Conservation (phyloP, 2,329 filamentous ascomycete genomes). For the Fusarium sp. region DNA sequence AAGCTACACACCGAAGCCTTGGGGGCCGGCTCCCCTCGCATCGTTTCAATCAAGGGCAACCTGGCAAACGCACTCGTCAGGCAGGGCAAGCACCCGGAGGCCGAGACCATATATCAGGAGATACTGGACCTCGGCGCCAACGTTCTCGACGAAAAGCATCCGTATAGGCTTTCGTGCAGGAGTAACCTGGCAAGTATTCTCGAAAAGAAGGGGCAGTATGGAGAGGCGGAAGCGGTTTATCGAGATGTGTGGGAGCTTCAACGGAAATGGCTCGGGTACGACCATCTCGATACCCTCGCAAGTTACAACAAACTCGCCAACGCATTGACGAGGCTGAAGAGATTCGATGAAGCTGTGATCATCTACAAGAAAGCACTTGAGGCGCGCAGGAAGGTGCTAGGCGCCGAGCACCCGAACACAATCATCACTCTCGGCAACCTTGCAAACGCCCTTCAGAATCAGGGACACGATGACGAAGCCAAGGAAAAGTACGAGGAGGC, state of each 20-base stretch:
- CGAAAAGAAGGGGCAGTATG: not conserved
- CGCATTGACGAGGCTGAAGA: not conserved
- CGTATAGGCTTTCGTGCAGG: not conserved
- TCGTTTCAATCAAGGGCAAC: not conserved
- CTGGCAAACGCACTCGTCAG: not conserved
- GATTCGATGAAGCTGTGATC: not conserved
- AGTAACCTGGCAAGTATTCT: not conserved
- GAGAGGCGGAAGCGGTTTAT: not conserved
- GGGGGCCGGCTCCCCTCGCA: not conserved
- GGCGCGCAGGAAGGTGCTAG: not conserved
- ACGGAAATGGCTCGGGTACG: not conserved
- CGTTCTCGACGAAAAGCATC: not conserved
- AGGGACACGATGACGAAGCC: not conserved
- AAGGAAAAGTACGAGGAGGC: not conserved
- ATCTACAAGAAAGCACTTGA: not conserved
- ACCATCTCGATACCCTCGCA: not conserved
- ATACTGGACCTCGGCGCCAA: not conserved
- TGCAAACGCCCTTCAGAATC: not conserved
- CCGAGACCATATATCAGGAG: not conserved
- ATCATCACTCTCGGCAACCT: not conserved
- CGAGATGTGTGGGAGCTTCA: not conserved
- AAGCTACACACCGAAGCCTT: not conserved
- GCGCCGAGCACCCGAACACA: not conserved
- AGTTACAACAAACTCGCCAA: not conserved
- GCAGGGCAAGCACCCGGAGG: not conserved